Conservation (phyloP, 2,329 filamentous ascomycete genomes). For the Lecanoromycetidae sp. region DNA sequence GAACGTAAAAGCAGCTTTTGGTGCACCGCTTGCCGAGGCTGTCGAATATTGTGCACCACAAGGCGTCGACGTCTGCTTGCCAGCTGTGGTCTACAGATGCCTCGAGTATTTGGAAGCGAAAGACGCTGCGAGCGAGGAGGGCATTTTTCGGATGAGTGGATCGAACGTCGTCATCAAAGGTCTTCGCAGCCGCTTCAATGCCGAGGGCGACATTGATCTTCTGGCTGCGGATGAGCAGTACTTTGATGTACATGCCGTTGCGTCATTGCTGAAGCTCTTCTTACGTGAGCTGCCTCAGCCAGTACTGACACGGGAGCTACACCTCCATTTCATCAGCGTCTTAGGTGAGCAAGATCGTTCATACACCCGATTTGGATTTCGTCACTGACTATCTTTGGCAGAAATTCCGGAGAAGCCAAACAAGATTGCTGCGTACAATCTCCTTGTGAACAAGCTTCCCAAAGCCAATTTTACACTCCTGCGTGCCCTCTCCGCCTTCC, state of each 20-base stretch:
- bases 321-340: slow-evolving; percentile 74
- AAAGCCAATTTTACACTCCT: slow-evolving; percentile 69
- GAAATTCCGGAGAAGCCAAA: slow-evolving; percentile 63
- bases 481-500: slow-evolving; percentile 71
- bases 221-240: slow-evolving; percentile 63
- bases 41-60: slow-evolving; percentile 64
- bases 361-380: neutral
- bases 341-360: slow-evolving; percentile 42
- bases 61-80: slow-evolving; percentile 60
- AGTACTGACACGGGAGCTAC: slow-evolving; percentile 80
- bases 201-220: slow-evolving; percentile 80
- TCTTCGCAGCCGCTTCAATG: slow-evolving; percentile 85
- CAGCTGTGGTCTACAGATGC: slow-evolving; percentile 88
- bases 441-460: slow-evolving; percentile 69
- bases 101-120: slow-evolving; percentile 83
- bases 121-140: slow-evolving; percentile 73
- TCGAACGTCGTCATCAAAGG: slow-evolving; percentile 89
- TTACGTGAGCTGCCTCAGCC: slow-evolving; percentile 82
- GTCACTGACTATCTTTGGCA: slow-evolving; percentile 16
- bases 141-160: slow-evolving; percentile 93
- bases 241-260: slow-evolving; percentile 92
- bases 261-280: slow-evolving; percentile 86
- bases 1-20: slow-evolving; percentile 63
- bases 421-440: slow-evolving; percentile 64
- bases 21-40: slow-evolving; percentile 71